phyloP scores from a whole-genome alignment of 768 basidiomycete genomes.

The Boletus sp. region DNA sequence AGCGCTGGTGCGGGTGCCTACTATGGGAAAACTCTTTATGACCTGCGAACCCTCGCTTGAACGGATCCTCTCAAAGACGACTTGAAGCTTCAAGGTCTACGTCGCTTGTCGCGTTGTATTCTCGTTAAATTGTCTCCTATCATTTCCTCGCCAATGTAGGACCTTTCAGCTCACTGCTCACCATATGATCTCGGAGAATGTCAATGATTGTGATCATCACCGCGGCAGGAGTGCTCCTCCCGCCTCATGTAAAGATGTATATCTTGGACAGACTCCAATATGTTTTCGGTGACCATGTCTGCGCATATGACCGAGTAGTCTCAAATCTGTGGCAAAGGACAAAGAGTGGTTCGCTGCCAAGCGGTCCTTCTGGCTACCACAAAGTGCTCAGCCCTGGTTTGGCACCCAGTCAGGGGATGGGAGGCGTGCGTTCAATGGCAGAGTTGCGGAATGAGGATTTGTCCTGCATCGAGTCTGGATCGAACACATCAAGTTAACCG shows the following conservation, averaged over 20 bases:
- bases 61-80: neutral
- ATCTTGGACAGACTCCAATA: constrained; percentile 4
- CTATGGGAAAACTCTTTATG: constrained; percentile 60
- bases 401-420: constrained; percentile 12
- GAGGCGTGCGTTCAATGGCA: constrained; percentile 45
- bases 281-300: neutral
- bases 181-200: neutral
- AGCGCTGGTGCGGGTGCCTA: constrained; percentile 61
- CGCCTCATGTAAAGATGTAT: constrained; percentile 13
- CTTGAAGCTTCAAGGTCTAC: neutral
- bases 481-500: neutral
- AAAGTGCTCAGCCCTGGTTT: neutral
- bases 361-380: neutral
- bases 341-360: neutral
- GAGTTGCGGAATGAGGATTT: constrained; percentile 80
- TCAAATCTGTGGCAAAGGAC: constrained; percentile 1
- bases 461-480: constrained; percentile 81
- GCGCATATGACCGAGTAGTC: neutral
- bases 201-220: constrained; percentile 1
- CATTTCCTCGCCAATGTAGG: neutral
- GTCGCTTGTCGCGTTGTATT: constrained; percentile 11
- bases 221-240: neutral
- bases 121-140: constrained; percentile 1
- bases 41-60: constrained; percentile 22
- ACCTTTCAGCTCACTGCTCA: neutral